Base-by-base conservation (phyloP, 352 stramenopile genomes). In the Globisporangium mamillatum region DNA sequence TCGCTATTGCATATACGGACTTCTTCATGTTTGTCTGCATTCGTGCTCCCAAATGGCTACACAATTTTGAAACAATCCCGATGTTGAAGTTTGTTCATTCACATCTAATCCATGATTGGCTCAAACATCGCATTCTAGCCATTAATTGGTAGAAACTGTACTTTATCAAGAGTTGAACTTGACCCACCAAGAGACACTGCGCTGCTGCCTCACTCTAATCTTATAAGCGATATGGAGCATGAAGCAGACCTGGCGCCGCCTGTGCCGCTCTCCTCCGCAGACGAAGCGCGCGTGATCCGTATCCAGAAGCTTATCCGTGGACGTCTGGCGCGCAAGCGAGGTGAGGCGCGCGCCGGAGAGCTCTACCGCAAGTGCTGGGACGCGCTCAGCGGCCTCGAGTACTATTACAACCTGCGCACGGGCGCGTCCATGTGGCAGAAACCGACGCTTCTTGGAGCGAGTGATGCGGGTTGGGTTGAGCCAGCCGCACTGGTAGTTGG, bases 341-440 rank as follows among this genome's bases (percentile, higher is more conserved):
- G 62, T 1, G 69, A 73, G 32, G 66, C 73, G 8, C 32, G 80
- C 10, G 80, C 75, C 16, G 72, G 71, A 3, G 64, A 68, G 25
- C 20, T 74, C 20, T 89, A 89, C 44, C 64, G 78, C 20, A 84
- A 86, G 67, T 89, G 78, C 66, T 80, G 71, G 60, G 80, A 89
- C 56, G 55, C 68, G 2, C 63, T 72, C 27, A 80, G 64, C 56
- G 76, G 78, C 27, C 70, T 82, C 3, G 72, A 50, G n/a, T 89
- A 86, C 64, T 86, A 84, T 59, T 83, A 66, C 64, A 89, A 89
- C 27, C 66, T 85, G 4, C 69, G 52, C 52, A 84, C 78, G 1
- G 78, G 80, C 34, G 46, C 74, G 1, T 75, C 78, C 58, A 76
- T 72, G 8, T 89, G 80, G 80, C 74, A 77, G 29, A 81, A 82